Conservation (phyloP, 192 early-diverging fungal genomes). For the Gryganskiella cystojenkinii region DNA sequence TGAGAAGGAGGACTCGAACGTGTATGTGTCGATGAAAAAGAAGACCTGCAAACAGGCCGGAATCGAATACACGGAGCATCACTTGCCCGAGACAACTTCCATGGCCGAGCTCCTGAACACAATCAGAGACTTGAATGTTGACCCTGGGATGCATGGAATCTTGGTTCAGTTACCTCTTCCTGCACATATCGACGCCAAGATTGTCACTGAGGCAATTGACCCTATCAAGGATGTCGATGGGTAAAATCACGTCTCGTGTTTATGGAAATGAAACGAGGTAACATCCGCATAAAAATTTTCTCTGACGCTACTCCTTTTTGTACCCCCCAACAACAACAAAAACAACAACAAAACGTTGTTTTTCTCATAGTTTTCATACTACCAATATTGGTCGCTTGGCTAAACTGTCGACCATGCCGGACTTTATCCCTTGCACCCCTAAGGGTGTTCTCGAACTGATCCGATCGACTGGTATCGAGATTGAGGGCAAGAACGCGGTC, state of each 20-base stretch:
- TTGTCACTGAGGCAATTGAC: constrained; percentile 87
- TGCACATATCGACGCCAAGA: constrained; percentile 81
- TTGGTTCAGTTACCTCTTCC: constrained; percentile 97
- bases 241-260: constrained; percentile 47
- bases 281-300: background rate
- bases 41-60: constrained; percentile 86
- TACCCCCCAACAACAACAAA: background rate
- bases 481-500: constrained; percentile 91
- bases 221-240: constrained; percentile 98
- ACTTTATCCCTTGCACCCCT: constrained; percentile 97
- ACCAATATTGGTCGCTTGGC: constrained; percentile 92
- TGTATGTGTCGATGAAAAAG: constrained; percentile 95
- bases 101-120: constrained; percentile 66
- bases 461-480: constrained; percentile 70
- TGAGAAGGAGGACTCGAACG: constrained; percentile 89
- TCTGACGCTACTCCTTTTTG: background rate
- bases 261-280: too few species aligned
- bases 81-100: constrained; percentile 26
- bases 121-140: constrained; percentile 81
- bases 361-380: constrained; percentile 84
- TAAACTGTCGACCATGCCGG: constrained; percentile 80
- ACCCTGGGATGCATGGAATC: constrained; percentile 90
- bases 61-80: constrained; percentile 27
- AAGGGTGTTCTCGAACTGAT: constrained; percentile 93
- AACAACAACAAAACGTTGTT: background rate